Evolutionary conservation across 108 stramenopile genomes (phyloP).

Genomic region (Nitzschia sp.): DNA sequence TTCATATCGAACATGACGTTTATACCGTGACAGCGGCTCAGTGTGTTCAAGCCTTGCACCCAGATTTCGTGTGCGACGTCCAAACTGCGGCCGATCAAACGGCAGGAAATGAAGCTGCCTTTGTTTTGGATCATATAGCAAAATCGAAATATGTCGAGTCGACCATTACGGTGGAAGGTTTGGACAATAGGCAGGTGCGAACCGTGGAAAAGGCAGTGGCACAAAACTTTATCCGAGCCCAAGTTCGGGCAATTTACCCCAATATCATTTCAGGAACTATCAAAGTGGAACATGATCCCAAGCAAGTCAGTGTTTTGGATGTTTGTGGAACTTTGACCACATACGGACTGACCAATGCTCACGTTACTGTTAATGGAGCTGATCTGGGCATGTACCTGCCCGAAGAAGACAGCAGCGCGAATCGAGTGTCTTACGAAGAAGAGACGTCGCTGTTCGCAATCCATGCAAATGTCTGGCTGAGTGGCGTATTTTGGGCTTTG

Average conservation of each 20-base stretch:
- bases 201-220: constrained; percentile 44
- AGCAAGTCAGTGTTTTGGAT: constrained; percentile 35
- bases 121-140: constrained; percentile 25
- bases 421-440: constrained; percentile 5
- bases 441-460: constrained; percentile 26
- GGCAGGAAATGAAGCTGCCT: constrained; percentile 16
- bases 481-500: constrained; percentile 78
- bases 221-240: constrained; percentile 56
- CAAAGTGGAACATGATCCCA: constrained; percentile 81
- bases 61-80: constrained; percentile 12
- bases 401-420: constrained; percentile 24
- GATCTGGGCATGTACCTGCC: constrained; percentile 54
- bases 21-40: constrained; percentile 33
- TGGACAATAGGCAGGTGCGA: constrained; percentile 23
- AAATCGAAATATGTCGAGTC: constrained; percentile 70
- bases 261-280: constrained; percentile 58
- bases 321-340: constrained; percentile 18
- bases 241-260: constrained; percentile 62
- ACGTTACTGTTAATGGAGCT: constrained; percentile 62
- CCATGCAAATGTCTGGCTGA: constrained; percentile 43
- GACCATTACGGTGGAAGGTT: constrained; percentile 53
- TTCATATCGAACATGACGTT: constrained; percentile 64
- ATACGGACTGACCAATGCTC: constrained; percentile 26
- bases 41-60: constrained; percentile 1
- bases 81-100: constrained; percentile 8